phyloP scores from a whole-genome alignment of 140 eudicot species.

The Erigeron philadelphicus region DNA sequence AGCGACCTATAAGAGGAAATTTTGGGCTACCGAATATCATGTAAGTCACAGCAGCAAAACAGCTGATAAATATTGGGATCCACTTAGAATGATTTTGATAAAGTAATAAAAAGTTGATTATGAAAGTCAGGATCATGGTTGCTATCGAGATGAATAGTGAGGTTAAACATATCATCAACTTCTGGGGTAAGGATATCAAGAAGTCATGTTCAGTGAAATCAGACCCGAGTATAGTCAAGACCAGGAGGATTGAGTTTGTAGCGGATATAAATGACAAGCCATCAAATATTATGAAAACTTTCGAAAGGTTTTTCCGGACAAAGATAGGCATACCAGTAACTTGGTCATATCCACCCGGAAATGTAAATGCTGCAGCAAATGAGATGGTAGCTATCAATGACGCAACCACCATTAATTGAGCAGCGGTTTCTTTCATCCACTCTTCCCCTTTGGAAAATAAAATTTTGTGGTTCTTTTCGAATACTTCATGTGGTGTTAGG shows the following conservation, averaged over 20 bases:
- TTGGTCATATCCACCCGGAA: constrained; percentile 9
- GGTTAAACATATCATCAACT: background rate
- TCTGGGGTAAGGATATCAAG: constrained; percentile 9
- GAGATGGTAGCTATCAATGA: constrained; percentile 3
- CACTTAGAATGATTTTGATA: background rate
- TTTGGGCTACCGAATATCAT: constrained; percentile 10
- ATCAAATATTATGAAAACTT: background rate
- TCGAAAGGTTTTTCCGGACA: background rate
- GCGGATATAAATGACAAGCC: constrained; percentile 1
- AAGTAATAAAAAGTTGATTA: background rate
- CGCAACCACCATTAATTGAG: constrained; percentile 3
- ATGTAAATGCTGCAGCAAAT: constrained; percentile 1
- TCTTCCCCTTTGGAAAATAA: constrained; percentile 7
- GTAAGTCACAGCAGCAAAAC: background rate
- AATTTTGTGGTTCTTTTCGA: constrained; percentile 1
- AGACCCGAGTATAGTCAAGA: constrained; percentile 4
- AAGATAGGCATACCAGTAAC: constrained; percentile 12
- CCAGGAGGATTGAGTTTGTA: constrained; percentile 3
- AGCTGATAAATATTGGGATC: background rate
- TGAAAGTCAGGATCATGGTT: constrained; percentile 5
- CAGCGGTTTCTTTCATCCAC: constrained; percentile 11
- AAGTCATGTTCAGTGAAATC: constrained; percentile 2
- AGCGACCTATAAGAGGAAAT: constrained; percentile 1
- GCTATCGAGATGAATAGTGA: background rate
- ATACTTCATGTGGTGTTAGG: constrained; percentile 7